Evolutionary conservation across 306 rosid genomes (phyloP), one percentile per base, ranked within the genome.

Genomic region (Alnus rubra): DNA sequence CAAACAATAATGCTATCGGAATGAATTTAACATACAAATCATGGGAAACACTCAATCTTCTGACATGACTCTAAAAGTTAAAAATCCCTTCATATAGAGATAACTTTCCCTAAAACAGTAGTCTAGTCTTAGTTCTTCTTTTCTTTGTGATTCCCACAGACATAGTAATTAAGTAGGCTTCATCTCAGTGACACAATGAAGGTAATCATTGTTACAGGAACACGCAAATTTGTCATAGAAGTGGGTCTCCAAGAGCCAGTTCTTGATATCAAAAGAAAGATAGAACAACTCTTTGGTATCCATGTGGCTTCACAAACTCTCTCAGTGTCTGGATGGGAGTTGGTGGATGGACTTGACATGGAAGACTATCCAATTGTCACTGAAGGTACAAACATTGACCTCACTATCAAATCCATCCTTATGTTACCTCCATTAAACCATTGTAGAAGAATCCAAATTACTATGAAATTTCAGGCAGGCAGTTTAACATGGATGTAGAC

Each of bases 301-400:
- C 89, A 97, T 15, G 79, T 84, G 67, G 84, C 79, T 84, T 88
- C 90, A 60, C 98, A 92, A 75, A 52, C 83, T 72, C 97, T 95
- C 13, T 76, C 86, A 7, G 90, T 91, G 31, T 85, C 64, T 35
- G 98, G 90, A 33, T 90, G 93, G 91, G 98, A 95, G 80, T 86
- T 95, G 18, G 2, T 92, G 16, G 98, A 92, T 79, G 98, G 91
- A 65, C 71, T 95, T 59, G 97, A 91, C 92, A 87, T 92, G 95
- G 97, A 95, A 84, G 98, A 95, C 74, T 95, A 95, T 31, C 96
- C 92, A 18, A 91, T 92, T 71, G 62, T 92, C 82, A 78, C 80
- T 31, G 90, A 95, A 75, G 97, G 96, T 69, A 92, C 98, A 49
- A 88, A 84, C 79, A 78, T 92, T 64, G 88, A 95, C 78, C 98